phyloP scores from a whole-genome alignment of 2,329 filamentous ascomycete genomes.

The Coniochaeta hoffmannii region DNA sequence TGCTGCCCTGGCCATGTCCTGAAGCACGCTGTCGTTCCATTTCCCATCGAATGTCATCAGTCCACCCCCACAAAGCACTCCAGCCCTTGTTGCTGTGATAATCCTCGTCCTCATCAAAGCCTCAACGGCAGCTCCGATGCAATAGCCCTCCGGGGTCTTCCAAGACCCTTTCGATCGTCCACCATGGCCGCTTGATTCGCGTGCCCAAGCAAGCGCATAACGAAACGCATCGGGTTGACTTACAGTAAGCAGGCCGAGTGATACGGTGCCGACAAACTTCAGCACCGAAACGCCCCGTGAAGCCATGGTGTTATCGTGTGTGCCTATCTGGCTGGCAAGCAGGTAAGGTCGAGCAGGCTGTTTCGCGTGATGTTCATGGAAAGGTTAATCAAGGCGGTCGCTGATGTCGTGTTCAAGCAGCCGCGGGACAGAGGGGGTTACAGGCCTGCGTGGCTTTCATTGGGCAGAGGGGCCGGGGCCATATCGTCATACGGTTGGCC shows the following conservation, averaged over 20 bases:
- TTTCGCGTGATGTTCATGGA: not conserved
- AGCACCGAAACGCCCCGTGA: conserved; percentile 65
- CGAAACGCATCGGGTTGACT: conserved; percentile 22
- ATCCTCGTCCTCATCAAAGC: not conserved
- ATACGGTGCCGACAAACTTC: conserved; percentile 91
- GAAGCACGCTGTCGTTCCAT: too few species aligned
- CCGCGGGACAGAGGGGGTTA: not conserved
- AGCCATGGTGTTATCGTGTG: conserved; percentile 39
- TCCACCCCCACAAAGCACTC: too few species aligned
- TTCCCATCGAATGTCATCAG: too few species aligned
- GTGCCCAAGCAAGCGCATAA: not conserved
- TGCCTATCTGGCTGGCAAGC: conserved; percentile 1
- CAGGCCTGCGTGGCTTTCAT: not conserved
- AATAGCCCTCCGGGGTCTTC: too few species aligned
- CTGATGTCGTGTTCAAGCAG: not conserved
- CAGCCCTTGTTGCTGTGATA: too few species aligned
- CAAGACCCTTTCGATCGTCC: not conserved
- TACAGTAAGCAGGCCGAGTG: conserved; percentile 82
- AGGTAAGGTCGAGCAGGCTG: not conserved
- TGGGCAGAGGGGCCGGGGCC: not conserved
- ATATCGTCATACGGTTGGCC: not conserved
- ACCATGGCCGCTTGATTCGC: not conserved
- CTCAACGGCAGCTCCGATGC: too few species aligned
- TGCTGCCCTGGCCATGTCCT: too few species aligned
- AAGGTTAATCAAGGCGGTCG: not conserved